phyloP scores from a whole-genome alignment of 2,329 filamentous ascomycete species.

The Trichothecium roseum region DNA sequence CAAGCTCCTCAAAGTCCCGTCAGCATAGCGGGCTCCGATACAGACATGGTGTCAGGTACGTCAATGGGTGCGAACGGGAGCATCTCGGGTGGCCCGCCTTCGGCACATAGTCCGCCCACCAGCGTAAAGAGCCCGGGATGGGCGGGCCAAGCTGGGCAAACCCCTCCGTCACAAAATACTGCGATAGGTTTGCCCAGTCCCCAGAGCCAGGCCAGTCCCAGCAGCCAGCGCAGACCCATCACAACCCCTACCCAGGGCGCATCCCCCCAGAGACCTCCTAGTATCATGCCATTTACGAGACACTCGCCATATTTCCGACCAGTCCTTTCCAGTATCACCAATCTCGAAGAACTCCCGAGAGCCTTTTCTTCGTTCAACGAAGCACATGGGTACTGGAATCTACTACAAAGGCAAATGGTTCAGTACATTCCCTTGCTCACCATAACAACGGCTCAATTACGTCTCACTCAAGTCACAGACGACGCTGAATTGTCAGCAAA shows the following conservation, averaged over 20 bases:
- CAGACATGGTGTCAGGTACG: conserved; percentile 1
- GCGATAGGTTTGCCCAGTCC: conserved; percentile 19
- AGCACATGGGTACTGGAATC: conserved; percentile 25
- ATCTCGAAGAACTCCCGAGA: conserved; percentile 20
- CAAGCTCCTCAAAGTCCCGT: conserved; percentile 4
- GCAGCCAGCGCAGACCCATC: conserved; percentile 7
- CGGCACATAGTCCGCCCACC: conserved; percentile 12
- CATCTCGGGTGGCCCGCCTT: background rate
- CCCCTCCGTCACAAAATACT: background rate
- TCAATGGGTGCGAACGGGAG: background rate
- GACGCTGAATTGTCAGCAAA: conserved; percentile 18
- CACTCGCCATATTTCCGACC: conserved; percentile 25
- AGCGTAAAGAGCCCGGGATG: conserved; percentile 11
- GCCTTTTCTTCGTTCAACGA: conserved; percentile 21
- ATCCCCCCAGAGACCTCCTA: conserved; percentile 12
- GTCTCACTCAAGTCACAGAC: conserved; percentile 14
- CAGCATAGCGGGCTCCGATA: conserved; percentile 4
- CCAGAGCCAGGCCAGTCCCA: conserved; percentile 20
- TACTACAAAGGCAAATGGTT: conserved; percentile 26
- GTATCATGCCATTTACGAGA: conserved; percentile 25
- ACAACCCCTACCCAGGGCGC: conserved; percentile 8
- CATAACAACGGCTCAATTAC: conserved; percentile 18
- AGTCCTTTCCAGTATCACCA: conserved; percentile 17
- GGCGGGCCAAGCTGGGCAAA: conserved; percentile 1
- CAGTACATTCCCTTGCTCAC: conserved; percentile 24